These are phyloP conservation scores for Colletotrichum sp. DNA, from an alignment of 2,329 filamentous ascomycete genomes.

Conservation along the genomic window DNA sequence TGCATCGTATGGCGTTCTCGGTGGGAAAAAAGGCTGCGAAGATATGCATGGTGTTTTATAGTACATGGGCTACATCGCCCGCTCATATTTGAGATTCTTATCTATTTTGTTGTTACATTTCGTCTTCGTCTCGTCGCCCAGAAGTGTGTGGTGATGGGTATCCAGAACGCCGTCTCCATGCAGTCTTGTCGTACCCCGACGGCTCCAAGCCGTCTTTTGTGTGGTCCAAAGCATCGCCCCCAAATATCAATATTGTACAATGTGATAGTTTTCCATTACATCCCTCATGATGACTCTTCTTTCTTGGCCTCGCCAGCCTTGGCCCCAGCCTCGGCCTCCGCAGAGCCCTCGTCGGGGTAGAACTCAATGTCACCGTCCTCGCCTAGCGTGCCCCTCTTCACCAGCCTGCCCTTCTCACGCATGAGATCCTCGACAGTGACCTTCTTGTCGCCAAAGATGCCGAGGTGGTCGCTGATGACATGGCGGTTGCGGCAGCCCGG, in stretches of 20 bases:
- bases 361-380: conserved; percentile 90
- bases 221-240: background rate
- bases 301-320: background rate
- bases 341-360: conserved; percentile 72
- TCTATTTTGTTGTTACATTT: conserved; percentile 6
- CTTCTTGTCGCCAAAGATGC: conserved; percentile 74
- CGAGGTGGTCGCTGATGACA: conserved; percentile 88
- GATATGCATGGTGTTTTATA: conserved; percentile 7
- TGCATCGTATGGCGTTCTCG: conserved; percentile 22
- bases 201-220: background rate
- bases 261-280: background rate
- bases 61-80: conserved; percentile 16
- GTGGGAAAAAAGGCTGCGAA: background rate
- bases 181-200: conserved; percentile 3
- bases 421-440: conserved; percentile 81
- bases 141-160: conserved; percentile 1
- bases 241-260: background rate
- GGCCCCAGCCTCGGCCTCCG: background rate
- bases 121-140: background rate
- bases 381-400: conserved; percentile 74
- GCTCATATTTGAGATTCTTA: conserved; percentile 8
- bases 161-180: conserved; percentile 14
- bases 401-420: conserved; percentile 73
- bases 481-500: conserved; percentile 86
- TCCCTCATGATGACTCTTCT: background rate